Evolutionary conservation across 164 flowering plant genomes (phyloP), one percentile per base, ranked within the genome.

Genomic region (Stephania yunnanensis): DNA sequence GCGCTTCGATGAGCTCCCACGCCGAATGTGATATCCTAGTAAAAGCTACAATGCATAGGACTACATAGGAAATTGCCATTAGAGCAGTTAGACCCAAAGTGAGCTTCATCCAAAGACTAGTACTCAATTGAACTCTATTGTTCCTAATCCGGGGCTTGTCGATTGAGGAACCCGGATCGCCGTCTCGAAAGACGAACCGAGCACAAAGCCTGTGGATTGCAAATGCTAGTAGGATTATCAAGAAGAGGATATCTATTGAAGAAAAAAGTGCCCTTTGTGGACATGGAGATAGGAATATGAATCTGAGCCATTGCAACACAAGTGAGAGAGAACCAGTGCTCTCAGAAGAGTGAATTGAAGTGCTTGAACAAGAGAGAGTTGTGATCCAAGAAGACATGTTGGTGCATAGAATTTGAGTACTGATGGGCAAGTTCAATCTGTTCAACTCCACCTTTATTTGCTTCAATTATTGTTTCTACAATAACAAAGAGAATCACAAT

Each of bases 271-370:
- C 83, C 55, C 98, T 80, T 75, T 93, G 99, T 25, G 98, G 92
- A 74, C 99, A 95, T 20, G 98, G 96, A 20, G 97, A 87, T 65
- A 93, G 87, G 83, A 90, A 85, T 22, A 90, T 75, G 85, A 93
- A 95, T 79, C 88, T 31, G 19, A 65, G 31, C 78, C 78, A 76
- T 71, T 76, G 78, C 12, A 65, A 20, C 19, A 50, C 42, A 11
- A 64, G 12, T 70, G 78, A 76, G 15, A 76, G 17, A 10, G 70
- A 15, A 46, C 46, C 30, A 15, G 45, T 65, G 45, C 11, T 42
- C 1, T 66, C 75, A 46, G 70, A 69, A 15, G 53, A 31, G 36
- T 76, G 74, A 42, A 63, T 76, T 2, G 52, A 10, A 58, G 74
- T 71, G 15, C 65, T 29, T 66, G 78, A 76, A 76, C 78, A 76